phyloP scores from a whole-genome alignment of 2,329 filamentous ascomycete genomes.

The Graphium sp. region DNA sequence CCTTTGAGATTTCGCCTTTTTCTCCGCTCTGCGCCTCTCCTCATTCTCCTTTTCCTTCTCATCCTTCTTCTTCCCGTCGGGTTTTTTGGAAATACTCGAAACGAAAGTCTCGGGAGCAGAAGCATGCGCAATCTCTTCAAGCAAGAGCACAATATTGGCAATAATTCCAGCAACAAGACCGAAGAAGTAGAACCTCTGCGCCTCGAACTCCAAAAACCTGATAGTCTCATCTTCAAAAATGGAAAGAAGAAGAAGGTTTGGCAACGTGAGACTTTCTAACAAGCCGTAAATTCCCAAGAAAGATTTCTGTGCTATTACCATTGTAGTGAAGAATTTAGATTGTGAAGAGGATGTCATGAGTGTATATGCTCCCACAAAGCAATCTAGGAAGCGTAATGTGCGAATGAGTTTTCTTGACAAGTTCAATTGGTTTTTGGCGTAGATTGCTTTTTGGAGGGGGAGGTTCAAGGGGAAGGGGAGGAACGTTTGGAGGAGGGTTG shows the following conservation, averaged over 20 bases:
- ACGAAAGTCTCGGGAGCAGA: constrained; percentile 15
- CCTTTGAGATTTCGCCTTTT: constrained; percentile 10
- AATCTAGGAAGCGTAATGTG: constrained; percentile 50
- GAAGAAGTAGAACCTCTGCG: constrained; percentile 55
- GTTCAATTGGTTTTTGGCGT: too few species aligned
- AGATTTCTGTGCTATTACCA: constrained; percentile 39
- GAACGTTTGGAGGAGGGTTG: constrained; percentile 19
- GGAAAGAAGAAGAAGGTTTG: constrained; percentile 27
- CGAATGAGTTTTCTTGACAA: constrained; percentile 46
- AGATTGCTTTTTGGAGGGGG: constrained; percentile 16
- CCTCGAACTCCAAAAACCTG: constrained; percentile 33
- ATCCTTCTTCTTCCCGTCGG: constrained; percentile 3
- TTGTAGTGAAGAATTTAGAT: constrained; percentile 5
- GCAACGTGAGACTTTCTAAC: constrained; percentile 46
- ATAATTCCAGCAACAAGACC: constrained; percentile 34
- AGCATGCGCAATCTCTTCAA: constrained; percentile 16
- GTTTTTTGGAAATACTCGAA: not conserved
- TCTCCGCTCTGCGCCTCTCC: constrained; percentile 15
- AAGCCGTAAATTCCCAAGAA: constrained; percentile 51
- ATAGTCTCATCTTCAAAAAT: constrained; percentile 28
- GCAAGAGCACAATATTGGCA: constrained; percentile 21
- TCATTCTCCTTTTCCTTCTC: constrained; percentile 13
- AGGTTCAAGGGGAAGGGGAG: constrained; percentile 9
- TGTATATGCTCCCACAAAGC: constrained; percentile 20
- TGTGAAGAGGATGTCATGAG: constrained; percentile 11